phyloP scores from a whole-genome alignment of 169 alveolate genomes.

The Babesia sp. region DNA sequence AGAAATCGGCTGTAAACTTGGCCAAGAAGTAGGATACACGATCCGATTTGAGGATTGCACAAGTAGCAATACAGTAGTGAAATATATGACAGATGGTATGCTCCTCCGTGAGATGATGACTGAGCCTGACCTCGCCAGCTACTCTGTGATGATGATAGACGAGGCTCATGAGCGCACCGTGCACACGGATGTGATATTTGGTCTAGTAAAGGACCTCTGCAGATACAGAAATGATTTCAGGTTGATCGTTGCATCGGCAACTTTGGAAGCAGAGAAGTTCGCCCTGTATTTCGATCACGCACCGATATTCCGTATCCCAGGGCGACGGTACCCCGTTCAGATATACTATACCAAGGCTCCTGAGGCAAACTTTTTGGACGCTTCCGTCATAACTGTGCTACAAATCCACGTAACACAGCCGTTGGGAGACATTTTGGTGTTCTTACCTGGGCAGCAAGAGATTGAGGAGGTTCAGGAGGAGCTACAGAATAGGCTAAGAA shows the following conservation, averaged over 20 bases:
- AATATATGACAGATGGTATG: constrained; percentile 99
- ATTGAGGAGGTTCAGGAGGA: constrained; percentile 92
- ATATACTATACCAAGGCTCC: constrained; percentile 98
- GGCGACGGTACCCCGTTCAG: constrained; percentile 96
- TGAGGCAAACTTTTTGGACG: constrained; percentile 99
- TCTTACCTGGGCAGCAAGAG: constrained; percentile 99
- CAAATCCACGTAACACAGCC: constrained; percentile 99
- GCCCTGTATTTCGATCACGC: constrained; percentile 95
- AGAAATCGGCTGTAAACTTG: constrained; percentile 96
- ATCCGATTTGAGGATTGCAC: constrained; percentile 98
- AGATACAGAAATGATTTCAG: constrained; percentile 84
- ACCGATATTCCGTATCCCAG: constrained; percentile 94
- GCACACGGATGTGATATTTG: constrained; percentile 98
- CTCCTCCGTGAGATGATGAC: constrained; percentile 94
- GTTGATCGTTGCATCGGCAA: constrained; percentile 93
- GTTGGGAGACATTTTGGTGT: constrained; percentile 97
- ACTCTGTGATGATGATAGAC: constrained; percentile 95
- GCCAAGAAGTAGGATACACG: constrained; percentile 94
- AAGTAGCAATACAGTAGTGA: constrained; percentile 91
- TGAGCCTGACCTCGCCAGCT: constrained; percentile 92
- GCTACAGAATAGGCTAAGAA: constrained; percentile 81
- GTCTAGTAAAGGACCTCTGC: constrained; percentile 93
- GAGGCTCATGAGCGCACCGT: constrained; percentile 99
- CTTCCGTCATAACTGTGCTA: constrained; percentile 95
- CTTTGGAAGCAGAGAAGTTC: constrained; percentile 98